These are phyloP conservation scores for Eragrostis curvula DNA, from an alignment of 176 grass and related monocot species.

Conservation along the genomic window DNA sequence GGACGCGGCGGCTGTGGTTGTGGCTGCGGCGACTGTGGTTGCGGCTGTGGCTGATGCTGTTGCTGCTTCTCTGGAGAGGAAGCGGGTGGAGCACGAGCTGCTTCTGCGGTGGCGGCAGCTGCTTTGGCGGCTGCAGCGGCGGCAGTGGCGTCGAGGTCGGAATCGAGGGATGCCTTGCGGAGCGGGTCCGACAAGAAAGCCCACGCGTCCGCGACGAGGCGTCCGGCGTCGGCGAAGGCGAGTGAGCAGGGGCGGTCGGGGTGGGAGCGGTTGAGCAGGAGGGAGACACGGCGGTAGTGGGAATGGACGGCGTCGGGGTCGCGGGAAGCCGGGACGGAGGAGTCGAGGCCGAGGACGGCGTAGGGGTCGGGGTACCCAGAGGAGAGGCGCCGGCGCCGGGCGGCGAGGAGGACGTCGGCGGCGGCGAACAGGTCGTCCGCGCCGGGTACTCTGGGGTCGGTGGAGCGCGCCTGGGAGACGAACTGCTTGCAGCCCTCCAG, in stretches of 20 bases:
- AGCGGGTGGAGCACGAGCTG: neutral
- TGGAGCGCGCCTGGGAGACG: conserved; percentile 28
- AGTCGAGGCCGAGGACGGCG: conserved; percentile 37
- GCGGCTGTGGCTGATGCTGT: neutral
- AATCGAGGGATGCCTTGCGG: conserved; percentile 29
- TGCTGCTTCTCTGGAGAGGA: conserved; percentile 20
- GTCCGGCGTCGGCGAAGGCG: conserved; percentile 30
- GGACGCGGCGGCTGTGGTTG: neutral
- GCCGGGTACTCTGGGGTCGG: conserved; percentile 48
- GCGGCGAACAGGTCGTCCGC: conserved; percentile 62
- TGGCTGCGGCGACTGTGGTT: too few relatives aligned
- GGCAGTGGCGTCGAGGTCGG: conserved; percentile 20
- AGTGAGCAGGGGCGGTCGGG: conserved; percentile 30
- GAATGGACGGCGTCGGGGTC: conserved; percentile 49
- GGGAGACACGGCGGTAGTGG: conserved; percentile 23
- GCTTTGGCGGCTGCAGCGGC: conserved; percentile 10
- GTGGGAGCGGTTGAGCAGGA: conserved; percentile 34
- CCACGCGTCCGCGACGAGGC: conserved; percentile 31
- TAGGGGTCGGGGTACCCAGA: conserved; percentile 7
- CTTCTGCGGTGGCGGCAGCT: neutral
- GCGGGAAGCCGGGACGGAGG: conserved; percentile 44
- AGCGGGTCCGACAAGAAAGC: conserved; percentile 33
- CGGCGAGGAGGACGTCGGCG: conserved; percentile 29
- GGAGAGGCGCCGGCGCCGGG: conserved; percentile 15
- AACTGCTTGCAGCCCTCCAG: conserved; percentile 39